A percentile compares a stretch with the other conserved stretches of the same genome.
Conservation (phyloP, 148 eudicot species). For the Camellia sinensis region DNA sequence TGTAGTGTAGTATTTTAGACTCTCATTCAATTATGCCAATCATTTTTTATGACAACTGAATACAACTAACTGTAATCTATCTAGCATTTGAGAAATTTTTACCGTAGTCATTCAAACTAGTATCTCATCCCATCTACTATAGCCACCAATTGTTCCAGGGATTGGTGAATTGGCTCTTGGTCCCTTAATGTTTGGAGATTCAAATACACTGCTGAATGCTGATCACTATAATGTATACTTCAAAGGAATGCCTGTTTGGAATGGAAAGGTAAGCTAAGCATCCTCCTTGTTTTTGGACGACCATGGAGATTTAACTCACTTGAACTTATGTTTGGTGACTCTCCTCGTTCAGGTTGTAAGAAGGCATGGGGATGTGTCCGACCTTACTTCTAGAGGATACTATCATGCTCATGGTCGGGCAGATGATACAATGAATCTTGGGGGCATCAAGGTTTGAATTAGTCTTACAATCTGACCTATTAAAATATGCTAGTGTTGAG, state of each 20-base stretch:
- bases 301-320: background rate
- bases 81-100: background rate
- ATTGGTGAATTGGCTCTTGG: constrained; percentile 90
- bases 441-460: constrained; percentile 83
- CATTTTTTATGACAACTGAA: background rate
- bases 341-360: constrained; percentile 53
- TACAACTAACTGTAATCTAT: background rate
- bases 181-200: constrained; percentile 87
- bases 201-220: constrained; percentile 76
- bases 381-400: constrained; percentile 73
- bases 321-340: background rate
- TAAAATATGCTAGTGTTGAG: background rate
- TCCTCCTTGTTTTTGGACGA: background rate
- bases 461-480: background rate
- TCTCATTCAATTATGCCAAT: background rate
- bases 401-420: constrained; percentile 98
- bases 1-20: background rate
- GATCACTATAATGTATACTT: constrained; percentile 84
- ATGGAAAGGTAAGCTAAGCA: constrained; percentile 60
- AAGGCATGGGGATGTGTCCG: constrained; percentile 95
- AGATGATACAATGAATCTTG: constrained; percentile 98
- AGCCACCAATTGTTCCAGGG: constrained; percentile 71
- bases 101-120: background rate
- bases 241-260: constrained; percentile 82
- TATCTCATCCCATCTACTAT: constrained; percentile 14